Evolutionary conservation across 129 eudicot genomes (phyloP).

Genomic region (Daucus carota): DNA sequence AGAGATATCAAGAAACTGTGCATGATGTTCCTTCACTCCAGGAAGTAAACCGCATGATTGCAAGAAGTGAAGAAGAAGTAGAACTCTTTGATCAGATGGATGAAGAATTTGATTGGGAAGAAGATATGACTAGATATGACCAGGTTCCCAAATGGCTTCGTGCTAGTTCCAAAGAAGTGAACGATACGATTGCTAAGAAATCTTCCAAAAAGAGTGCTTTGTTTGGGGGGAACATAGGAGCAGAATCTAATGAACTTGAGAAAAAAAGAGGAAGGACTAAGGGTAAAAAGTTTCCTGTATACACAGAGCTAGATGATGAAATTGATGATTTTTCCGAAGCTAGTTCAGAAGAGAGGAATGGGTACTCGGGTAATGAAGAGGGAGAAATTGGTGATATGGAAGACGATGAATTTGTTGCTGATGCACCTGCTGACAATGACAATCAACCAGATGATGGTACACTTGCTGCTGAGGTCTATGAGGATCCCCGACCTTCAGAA

Average conservation of each 20-base stretch:
- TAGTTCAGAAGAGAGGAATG: constrained; percentile 64
- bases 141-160: constrained; percentile 92
- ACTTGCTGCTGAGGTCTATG: constrained; percentile 37
- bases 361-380: constrained; percentile 46
- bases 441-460: constrained; percentile 53
- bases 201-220: constrained; percentile 33
- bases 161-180: constrained; percentile 59
- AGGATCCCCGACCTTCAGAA: constrained; percentile 39
- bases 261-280: constrained; percentile 61
- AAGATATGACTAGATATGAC: constrained; percentile 78
- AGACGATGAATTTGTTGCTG: constrained; percentile 59
- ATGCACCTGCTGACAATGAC: constrained; percentile 30
- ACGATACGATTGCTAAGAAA: constrained; percentile 46
- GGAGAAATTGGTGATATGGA: constrained; percentile 69
- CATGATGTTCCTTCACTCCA: constrained; percentile 95
- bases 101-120: constrained; percentile 89
- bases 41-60: constrained; percentile 94
- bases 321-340: constrained; percentile 72
- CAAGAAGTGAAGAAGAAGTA: constrained; percentile 94
- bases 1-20: constrained; percentile 90
- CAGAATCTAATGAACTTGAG: constrained; percentile 35
- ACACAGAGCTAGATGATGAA: constrained; percentile 72
- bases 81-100: constrained; percentile 96
- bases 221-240: constrained; percentile 33
- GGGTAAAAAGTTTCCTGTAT: constrained; percentile 60